A percentile compares a stretch with the other conserved stretches of the same genome.
Conservation (phyloP, 495 filamentous ascomycete species). For the Podospora pseudocomata region DNA sequence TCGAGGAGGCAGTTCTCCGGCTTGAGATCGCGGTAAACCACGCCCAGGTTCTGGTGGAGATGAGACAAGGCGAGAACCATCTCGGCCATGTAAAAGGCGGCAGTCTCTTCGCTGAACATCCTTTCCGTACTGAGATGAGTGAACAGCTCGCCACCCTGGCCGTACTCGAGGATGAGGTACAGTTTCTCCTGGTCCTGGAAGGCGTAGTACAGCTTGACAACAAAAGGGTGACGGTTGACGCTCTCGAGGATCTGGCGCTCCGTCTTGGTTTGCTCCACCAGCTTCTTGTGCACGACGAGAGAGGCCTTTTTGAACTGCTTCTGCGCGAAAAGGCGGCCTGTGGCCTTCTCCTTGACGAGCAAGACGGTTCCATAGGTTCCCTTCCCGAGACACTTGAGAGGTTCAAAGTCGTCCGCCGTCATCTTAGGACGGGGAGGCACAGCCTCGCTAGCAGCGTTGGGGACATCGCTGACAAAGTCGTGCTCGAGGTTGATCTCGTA, state of each 20-base stretch:
- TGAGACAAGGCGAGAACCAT: slow-evolving; percentile 92
- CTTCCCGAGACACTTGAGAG: slow-evolving; percentile 92
- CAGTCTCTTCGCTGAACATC: slow-evolving; percentile 84
- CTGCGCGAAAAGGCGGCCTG: slow-evolving; percentile 89
- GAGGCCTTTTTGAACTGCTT: slow-evolving; percentile 98
- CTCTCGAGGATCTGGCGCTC: slow-evolving; percentile 92
- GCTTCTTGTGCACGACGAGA: slow-evolving; percentile 82
- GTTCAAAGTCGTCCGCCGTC: slow-evolving; percentile 84
- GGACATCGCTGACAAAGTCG: slow-evolving; percentile 79
- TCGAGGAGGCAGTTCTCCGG: slow-evolving; percentile 97
- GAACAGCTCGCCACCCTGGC: slow-evolving; percentile 95
- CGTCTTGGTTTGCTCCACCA: slow-evolving; percentile 95
- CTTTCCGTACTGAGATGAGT: slow-evolving; percentile 81
- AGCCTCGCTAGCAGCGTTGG: slow-evolving; percentile 36
- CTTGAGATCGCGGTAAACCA: slow-evolving; percentile 95
- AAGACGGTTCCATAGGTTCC: slow-evolving; percentile 92
- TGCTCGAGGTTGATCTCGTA: slow-evolving; percentile 87
- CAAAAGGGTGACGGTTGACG: slow-evolving; percentile 91
- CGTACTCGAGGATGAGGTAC: slow-evolving; percentile 96
- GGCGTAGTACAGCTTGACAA: slow-evolving; percentile 95
- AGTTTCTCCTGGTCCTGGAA: slow-evolving; percentile 98
- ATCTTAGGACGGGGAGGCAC: slow-evolving; percentile 64
- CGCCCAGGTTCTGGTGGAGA: slow-evolving; percentile 84
- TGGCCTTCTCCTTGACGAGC: slow-evolving; percentile 80
- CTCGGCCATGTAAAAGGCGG: slow-evolving; percentile 97